Conservation (phyloP, 805 yeast species). For the Cyberlindnera mrakii region DNA sequence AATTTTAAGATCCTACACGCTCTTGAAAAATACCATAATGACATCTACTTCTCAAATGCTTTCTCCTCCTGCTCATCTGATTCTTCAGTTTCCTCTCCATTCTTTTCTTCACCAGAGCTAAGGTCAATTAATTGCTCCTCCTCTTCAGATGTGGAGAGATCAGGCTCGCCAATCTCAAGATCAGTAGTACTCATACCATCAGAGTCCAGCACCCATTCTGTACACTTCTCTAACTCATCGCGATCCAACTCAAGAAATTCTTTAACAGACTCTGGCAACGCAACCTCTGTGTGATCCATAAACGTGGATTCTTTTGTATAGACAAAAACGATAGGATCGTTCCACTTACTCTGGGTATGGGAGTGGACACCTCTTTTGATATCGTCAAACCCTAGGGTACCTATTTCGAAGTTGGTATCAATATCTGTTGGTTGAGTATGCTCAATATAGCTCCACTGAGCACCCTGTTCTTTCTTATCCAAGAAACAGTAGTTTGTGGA, state of each 20-base stretch:
- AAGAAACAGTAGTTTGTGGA: conserved; percentile 27
- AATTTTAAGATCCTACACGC: too few species aligned
- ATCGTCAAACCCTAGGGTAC: conserved; percentile 18
- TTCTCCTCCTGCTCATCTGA: neutral
- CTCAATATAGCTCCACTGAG: conserved; percentile 27
- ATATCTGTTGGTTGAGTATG: conserved; percentile 24
- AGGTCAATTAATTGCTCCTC: neutral
- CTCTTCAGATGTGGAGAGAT: neutral
- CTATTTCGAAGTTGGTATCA: conserved; percentile 17
- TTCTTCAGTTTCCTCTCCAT: neutral
- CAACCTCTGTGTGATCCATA: conserved; percentile 2
- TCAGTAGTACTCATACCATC: conserved; percentile 2
- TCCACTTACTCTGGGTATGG: conserved; percentile 21
- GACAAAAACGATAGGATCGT: conserved; percentile 26
- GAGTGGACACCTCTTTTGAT: conserved; percentile 18
- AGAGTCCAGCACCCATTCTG: conserved; percentile 14
- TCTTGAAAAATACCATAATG: too few species aligned
- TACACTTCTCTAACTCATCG: conserved; percentile 15
- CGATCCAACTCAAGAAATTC: conserved; percentile 28
- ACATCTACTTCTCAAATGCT: too few species aligned
- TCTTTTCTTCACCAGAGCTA: neutral
- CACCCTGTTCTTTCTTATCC: conserved; percentile 12
- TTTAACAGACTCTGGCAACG: conserved; percentile 21
- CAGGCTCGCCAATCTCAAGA: conserved; percentile 1
- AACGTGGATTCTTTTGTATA: conserved; percentile 28